Evolutionary conservation across 441 rosid species (phyloP), one percentile per base, ranked within the genome.

Genomic region (Francoa sonchifolia): DNA sequence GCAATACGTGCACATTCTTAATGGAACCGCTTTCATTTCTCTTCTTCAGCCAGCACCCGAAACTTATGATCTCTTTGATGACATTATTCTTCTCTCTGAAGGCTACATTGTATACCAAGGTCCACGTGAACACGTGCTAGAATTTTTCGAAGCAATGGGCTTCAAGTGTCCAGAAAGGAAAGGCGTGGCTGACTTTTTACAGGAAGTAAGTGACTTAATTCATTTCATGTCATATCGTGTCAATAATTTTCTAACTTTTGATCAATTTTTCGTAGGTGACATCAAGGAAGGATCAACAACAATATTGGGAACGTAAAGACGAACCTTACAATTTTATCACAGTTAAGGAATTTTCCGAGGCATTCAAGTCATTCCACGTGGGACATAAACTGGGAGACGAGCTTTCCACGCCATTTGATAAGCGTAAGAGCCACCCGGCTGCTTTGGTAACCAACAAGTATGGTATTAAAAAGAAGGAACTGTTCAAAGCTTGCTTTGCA

Each of bases 1-100:
- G 67, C 78, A 81, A 52, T 53, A 42, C 8, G 61, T 78, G 48
- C 97, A 83, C 42, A 78, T 88, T 62, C 66, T 88, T 29, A 58
- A 71, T 14, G 95, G 90, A 43, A 88, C 95, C 12, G 82, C 81
- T 13, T 50, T 78, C 26, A 65, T 88, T 16, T 83, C 97, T 22
- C 97, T 88, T 52, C 97, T 84, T 28, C 95, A 88, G 73, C 97
- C 97, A 20, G 90, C 94, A 0, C 95, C 97, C 0, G 97, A 88
- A 67, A 88, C 95, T 27, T 84, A 74, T 40, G 67, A 76, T 49
- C 77, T 83, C 34, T 88, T 83, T 12, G 97, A 84, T 57, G 97
- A 88, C 51, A 76, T 88, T 38, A 57, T 84, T 39, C 81, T 88
- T 39, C 66, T 88, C 29, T 73, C 90, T 0, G 97, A 88, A 43